Base-by-base conservation (phyloP, 257 asterid species). In the Gynochthodes officinalis region DNA sequence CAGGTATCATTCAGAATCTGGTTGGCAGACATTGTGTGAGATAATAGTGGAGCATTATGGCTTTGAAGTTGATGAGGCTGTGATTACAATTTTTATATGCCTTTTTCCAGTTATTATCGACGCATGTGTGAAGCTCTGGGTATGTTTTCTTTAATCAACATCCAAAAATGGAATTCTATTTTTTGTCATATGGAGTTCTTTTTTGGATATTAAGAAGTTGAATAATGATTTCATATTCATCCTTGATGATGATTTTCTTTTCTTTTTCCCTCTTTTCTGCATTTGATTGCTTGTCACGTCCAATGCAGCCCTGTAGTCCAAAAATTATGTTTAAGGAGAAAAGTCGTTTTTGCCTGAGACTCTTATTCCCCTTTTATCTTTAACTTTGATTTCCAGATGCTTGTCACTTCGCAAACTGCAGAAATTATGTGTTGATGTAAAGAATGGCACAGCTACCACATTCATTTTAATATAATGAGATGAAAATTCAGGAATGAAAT, bases 121-220 rank as follows among this genome's bases (percentile, higher is more conserved):
- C 81, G 93, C 98, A 40, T 94, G 96, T 59, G 91, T 94, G 70
- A 94, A 94, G 87, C 90, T 91, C 30, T 91, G 99, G 98, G 97
- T 93, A 93, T 61, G 95, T 84, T 67, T 74, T 63, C 46, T 53
- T 70, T 40, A 35, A 73, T 25, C 43, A n/a, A 25, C 33, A 65
- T 37, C 63, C 27, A 53, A 28, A 28, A 8, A 19, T 76, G 61
- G 50, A 67, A 43, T 44, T 42, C 11, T 64, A 1, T n/a, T 4
- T 23, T 0, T 9, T 37, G 7, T 11, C 7, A 50, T n/a, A 3
- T 7, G 39, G n/a, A n/a, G 28, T 5, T 1, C 68, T 69, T 30
- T 35, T 30, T 13, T 32, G 46, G 27, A 14, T 43, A 13, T 27
- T 37, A 13, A 58, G 52, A 61, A 54, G 27, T 69, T 59, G 7